Evolutionary conservation across 192 early-diverging fungal species (phyloP).

Genomic region (Umbelopsis sp.): DNA sequence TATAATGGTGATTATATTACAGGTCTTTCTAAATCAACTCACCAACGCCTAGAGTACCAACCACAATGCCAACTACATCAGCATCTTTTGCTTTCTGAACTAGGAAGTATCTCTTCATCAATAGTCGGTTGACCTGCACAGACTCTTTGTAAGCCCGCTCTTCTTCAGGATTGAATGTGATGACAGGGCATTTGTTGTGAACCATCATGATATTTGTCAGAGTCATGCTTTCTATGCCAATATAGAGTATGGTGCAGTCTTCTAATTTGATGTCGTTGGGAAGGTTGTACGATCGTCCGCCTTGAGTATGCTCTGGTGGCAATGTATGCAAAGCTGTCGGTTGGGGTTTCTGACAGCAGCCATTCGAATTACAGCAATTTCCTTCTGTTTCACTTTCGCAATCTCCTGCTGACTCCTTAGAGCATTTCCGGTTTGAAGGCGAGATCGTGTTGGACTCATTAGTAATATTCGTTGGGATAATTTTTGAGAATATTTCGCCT

Average conservation of each 20-base stretch:
- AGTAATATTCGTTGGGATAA: constrained; percentile 49
- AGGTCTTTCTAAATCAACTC: constrained; percentile 29
- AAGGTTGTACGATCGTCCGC: constrained; percentile 59
- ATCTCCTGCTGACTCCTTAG: neutral
- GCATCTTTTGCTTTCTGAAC: constrained; percentile 94
- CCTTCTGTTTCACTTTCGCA: neutral
- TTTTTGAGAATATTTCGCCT: constrained; percentile 32
- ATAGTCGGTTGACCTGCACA: constrained; percentile 53
- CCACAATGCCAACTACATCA: constrained; percentile 91
- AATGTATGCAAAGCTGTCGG: neutral
- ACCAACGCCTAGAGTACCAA: constrained; percentile 95
- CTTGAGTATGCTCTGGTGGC: constrained; percentile 17
- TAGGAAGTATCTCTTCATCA: constrained; percentile 76
- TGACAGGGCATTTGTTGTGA: constrained; percentile 58
- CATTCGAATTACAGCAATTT: neutral
- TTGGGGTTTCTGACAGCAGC: neutral
- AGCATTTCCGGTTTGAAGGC: neutral
- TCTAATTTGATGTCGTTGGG: constrained; percentile 48
- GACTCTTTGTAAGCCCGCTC: constrained; percentile 59
- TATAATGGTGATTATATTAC: neutral
- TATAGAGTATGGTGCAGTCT: constrained; percentile 78
- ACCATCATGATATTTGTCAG: constrained; percentile 90
- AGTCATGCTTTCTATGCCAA: constrained; percentile 81
- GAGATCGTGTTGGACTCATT: constrained; percentile 39
- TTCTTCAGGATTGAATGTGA: constrained; percentile 69